Conservation (phyloP, 164 flowering plant species). For the Taxillus chinensis region DNA sequence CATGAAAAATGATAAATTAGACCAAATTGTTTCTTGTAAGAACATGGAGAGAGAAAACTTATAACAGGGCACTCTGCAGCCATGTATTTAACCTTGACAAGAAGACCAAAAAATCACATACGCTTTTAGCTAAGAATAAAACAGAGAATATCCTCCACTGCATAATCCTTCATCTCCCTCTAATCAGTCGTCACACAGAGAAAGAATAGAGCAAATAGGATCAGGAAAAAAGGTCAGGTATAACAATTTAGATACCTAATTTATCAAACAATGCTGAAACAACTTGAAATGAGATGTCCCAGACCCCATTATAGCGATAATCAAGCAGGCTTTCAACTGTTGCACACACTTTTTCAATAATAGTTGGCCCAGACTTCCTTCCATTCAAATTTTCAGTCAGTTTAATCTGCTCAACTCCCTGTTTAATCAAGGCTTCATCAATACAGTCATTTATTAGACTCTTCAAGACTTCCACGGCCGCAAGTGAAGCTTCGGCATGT, state of each 20-base stretch:
- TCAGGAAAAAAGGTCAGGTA: background rate
- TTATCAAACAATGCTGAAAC: conserved; percentile 71
- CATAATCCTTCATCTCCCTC: too few species aligned
- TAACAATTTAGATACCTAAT: conserved; percentile 48
- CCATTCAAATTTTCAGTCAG: conserved; percentile 15
- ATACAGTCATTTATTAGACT: conserved; percentile 57
- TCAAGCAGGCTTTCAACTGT: conserved; percentile 73
- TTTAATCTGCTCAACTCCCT: conserved; percentile 53
- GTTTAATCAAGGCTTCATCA: conserved; percentile 65
- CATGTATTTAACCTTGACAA: too few species aligned
- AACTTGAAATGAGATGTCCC: conserved; percentile 79
- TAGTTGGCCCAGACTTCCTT: conserved; percentile 54
- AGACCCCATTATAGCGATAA: conserved; percentile 57
- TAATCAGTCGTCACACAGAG: too few species aligned
- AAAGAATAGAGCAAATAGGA: too few species aligned
- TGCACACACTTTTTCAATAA: conserved; percentile 76
- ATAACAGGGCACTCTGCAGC: too few species aligned
- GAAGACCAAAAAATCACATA: too few species aligned
- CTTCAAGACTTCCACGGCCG: conserved; percentile 59
- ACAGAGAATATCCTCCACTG: too few species aligned
- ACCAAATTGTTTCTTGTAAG: too few species aligned
- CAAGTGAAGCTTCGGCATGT: conserved; percentile 75
- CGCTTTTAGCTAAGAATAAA: too few species aligned
- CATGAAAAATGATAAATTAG: too few species aligned
- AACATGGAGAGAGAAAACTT: too few species aligned